Evolutionary conservation across 1,284 basidiomycete species (phyloP).

Genomic region (Pholiota adiposa): DNA sequence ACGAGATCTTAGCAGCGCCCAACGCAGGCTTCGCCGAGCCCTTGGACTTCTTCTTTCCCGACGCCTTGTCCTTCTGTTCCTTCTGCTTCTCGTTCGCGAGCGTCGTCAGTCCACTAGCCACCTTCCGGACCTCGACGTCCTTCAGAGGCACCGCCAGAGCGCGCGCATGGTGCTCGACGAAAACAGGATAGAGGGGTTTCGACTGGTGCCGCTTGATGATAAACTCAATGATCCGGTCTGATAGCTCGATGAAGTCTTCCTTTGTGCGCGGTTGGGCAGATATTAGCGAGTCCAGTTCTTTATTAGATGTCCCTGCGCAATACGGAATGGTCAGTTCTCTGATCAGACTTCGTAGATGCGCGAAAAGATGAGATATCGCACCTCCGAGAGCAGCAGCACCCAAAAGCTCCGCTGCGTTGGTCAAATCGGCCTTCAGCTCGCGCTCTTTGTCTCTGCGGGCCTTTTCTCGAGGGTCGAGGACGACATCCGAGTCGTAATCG

Average conservation of each 20-base stretch:
- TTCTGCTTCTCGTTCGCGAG: constrained; percentile 94
- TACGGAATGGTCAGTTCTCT: neutral
- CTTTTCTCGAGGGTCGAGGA: constrained; percentile 82
- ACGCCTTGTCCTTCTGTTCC: constrained; percentile 82
- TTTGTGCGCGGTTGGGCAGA: constrained; percentile 82
- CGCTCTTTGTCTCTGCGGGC: constrained; percentile 75
- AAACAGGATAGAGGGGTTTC: constrained; percentile 81
- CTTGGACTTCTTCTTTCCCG: constrained; percentile 90
- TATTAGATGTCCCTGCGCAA: constrained; percentile 63
- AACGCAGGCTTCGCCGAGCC: constrained; percentile 71
- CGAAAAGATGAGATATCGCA: constrained; percentile 32
- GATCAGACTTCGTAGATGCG: too few relatives aligned
- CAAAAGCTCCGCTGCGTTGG: constrained; percentile 81
- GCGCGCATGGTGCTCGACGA: constrained; percentile 82
- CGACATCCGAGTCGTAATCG: constrained; percentile 75
- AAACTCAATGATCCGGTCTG: constrained; percentile 71
- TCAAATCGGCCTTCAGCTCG: constrained; percentile 85
- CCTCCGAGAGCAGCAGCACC: constrained; percentile 74
- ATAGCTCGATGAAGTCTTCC: constrained; percentile 80
- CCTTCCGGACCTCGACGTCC: constrained; percentile 89
- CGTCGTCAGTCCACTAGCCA: constrained; percentile 79
- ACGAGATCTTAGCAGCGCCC: constrained; percentile 68
- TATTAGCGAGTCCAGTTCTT: constrained; percentile 72
- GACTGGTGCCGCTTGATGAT: constrained; percentile 77
- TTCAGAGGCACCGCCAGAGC: constrained; percentile 76